Base-by-base conservation (phyloP, 2,329 filamentous ascomycete species). In the Pestalotiopsis sp. region DNA sequence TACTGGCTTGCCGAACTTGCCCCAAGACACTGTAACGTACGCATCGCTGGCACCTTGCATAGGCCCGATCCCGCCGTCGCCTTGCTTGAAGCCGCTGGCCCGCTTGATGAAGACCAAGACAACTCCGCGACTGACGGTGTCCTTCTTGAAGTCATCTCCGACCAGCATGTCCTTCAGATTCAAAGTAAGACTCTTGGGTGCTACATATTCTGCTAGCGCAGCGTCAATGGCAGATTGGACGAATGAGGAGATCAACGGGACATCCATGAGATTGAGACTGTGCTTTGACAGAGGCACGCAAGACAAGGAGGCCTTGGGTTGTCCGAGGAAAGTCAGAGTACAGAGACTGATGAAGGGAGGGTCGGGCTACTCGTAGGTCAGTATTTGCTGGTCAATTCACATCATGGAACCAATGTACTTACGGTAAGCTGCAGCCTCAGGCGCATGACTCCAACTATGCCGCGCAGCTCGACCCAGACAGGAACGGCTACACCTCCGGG, bases 81-180 rank as follows among this genome's bases (percentile, higher is more conserved):
- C 91, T 76, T 91, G 86, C 75, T 92, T 93, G 81, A 94, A 93
- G 45, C 89, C 91, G 57, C 86, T 87, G 0, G 91, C 92, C 27
- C 86, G 84, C 74, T 90, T 90, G 76, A 94, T 90, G 58, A 86
- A 86, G 11, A 93, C 84, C 71, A 91, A 84, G 1, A 94, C 76
- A 1, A 93, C 85, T 20, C 92, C 92, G 40, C 87, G 84, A 2
- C 89, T 85, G 38, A 81, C 80, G 0, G 91, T 93, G 70, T 94
- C 91, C 76, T 93, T 93, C 78, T 93, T 94, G 82, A 92, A 93
- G 73, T 94, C 92, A 68, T 93, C 91, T 4, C 92, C 92, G 7
- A 92, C 86, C 13, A 94, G 85, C 90, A 93, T 93, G 69, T 93
- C 91, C 76, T 93, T 92, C 41, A 94, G 81, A 75, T 94, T 90